Evolutionary conservation across 2,329 filamentous ascomycete genomes (phyloP), one percentile per base, ranked within the genome.

Genomic region (Polychaeton citri): DNA sequence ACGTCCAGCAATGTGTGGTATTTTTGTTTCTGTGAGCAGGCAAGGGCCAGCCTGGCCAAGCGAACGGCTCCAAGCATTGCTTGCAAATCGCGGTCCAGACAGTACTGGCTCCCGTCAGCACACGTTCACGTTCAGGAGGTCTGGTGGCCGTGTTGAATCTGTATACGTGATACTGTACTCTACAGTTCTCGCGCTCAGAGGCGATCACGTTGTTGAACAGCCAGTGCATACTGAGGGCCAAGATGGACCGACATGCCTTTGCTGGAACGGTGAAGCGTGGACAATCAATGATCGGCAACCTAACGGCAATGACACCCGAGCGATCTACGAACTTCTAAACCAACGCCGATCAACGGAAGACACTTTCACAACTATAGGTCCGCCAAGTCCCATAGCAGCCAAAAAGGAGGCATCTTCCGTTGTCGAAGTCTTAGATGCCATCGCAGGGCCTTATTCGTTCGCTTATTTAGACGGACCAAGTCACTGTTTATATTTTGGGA

Each of bases 201-300:
- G 88, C 18, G 71, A 76, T 34, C 65, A 73, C 42, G 54, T 90
- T 34, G 74, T 78, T 5, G 55, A 62, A 21, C 90, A 96, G 56
- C 90, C 90, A 2, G 65, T 83, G 1, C 15, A 10, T 10, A 7
- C 3, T 15, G n/a, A n/a, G n/a, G 15, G 15, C 15, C 12, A 7
- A 28, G 24, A 28, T 3, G 3, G 3, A 3, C 24, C 24, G 7
- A 12, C 24, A 4, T 28, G 24, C 15, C 67, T 98, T 2, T 95
- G 88, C 68, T 98, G 90, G 90, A 98, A 98, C 53, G 90, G 90
- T 30, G 90, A 98, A 56, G 88, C 86, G 1, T 98, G 90, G 90
- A 79, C 72, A 38, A 68, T 93, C 34, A 61, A 59, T 6, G 69
- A 68, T 21, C 48, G 68, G 7, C 49, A 57, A 1, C 65, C 94